These are phyloP conservation scores for Dothiorella sarmentorum DNA, from an alignment of 2,329 filamentous ascomycete species.

Conservation along the genomic window DNA sequence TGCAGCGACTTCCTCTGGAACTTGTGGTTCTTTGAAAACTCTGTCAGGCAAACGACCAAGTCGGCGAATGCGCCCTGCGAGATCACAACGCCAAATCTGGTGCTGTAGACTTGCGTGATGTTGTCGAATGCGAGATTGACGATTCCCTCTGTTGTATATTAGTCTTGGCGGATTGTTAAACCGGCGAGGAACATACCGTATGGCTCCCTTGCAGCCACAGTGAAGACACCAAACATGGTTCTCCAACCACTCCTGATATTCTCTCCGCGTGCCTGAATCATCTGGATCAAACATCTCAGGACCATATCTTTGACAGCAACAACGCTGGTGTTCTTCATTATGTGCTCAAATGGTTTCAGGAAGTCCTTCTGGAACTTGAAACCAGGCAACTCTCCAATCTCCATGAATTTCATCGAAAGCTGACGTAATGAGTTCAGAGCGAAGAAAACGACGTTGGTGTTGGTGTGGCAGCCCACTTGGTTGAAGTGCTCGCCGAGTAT, in stretches of 20 bases:
- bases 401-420: conserved; percentile 97
- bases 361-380: conserved; percentile 99
- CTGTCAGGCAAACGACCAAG: conserved; percentile 90
- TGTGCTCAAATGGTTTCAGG: conserved; percentile 95
- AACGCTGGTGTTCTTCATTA: conserved; percentile 88
- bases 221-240: conserved; percentile 99
- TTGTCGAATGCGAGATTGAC: conserved; percentile 97
- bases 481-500: conserved; percentile 99
- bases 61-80: conserved; percentile 96
- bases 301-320: conserved; percentile 97
- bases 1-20: conserved; percentile 99
- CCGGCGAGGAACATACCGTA: conserved; percentile 54
- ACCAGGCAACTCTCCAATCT: conserved; percentile 93
- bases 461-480: conserved; percentile 91
- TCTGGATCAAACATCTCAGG: conserved; percentile 91
- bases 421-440: conserved; percentile 93
- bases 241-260: conserved; percentile 98
- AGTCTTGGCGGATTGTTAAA: conserved; percentile 21
- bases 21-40: conserved; percentile 97
- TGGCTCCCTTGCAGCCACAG: conserved; percentile 86
- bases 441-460: conserved; percentile 96
- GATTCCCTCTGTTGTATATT: conserved; percentile 68
- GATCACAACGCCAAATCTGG: conserved; percentile 91
- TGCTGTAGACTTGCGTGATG: conserved; percentile 92
- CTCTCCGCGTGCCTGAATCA: conserved; percentile 95